These are phyloP conservation scores for Triticum turgidum DNA, from an alignment of 176 grass and related monocot species.

Conservation along the genomic window DNA sequence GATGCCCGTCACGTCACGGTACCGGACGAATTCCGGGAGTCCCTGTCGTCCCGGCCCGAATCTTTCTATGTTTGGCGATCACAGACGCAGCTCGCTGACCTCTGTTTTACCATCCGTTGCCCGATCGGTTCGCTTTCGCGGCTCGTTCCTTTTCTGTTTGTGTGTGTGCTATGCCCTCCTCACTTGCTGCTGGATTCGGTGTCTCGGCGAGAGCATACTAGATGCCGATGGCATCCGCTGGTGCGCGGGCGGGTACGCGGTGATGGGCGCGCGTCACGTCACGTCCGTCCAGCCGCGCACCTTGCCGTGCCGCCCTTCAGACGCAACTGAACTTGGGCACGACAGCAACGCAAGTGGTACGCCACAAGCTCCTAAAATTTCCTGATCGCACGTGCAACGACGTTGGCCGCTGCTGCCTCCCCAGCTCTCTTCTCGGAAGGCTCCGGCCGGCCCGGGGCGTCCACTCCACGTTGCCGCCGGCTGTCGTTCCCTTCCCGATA, in stretches of 20 bases:
- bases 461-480: no score
- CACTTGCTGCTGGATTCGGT: not conserved
- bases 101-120: not conserved
- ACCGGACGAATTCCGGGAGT: not conserved
- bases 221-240: not conserved
- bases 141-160: not conserved
- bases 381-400: not conserved
- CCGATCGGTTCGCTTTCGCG: not conserved
- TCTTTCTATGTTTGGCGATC: not conserved
- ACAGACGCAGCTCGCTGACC: not conserved
- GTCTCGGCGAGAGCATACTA: not conserved
- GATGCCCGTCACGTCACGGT: not conserved
- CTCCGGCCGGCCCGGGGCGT: not conserved
- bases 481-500: no score
- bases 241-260: not conserved
- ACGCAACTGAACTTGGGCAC: not conserved
- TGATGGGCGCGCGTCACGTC: no score
- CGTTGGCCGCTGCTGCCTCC: not conserved
- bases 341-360: not conserved
- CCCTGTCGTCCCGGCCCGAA: not conserved
- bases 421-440: constrained; percentile 40
- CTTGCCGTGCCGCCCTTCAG: not conserved
- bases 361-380: not conserved
- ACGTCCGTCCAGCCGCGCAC: no score
- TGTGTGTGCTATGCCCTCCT: no score